Base-by-base conservation (phyloP, 2,329 filamentous ascomycete species). In the Phialocephala sp. region DNA sequence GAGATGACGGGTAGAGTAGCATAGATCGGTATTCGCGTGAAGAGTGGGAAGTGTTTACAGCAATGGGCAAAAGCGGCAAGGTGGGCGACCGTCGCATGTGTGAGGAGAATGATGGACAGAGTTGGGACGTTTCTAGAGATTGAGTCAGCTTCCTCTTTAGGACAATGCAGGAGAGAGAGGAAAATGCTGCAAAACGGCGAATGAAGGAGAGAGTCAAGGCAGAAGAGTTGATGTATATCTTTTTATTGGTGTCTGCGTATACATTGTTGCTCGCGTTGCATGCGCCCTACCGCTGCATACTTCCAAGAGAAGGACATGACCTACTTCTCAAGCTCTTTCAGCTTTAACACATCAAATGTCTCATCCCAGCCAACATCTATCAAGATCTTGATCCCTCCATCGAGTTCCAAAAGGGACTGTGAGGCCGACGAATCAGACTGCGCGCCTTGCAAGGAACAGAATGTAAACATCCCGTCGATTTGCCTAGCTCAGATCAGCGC, bases 311-410 rank as follows among this genome's bases (percentile, higher is more conserved):
- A 67, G 66, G 67, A 67, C 56, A 64, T 50, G 61, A 76, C 84
- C 71, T 85, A 96, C 91, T 93, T 95, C 80, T 98, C 94, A 67
- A 99, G 86, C 79, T 95, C 92, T 73, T 89, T 89, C 60, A 99
- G 87, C 82, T 92, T 91, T 68, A 87, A 86, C 37, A 88, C 87
- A 76, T 97, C 91, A 77, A 99, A 98, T 1, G 87, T 86, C 77
- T 97, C 93, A 77, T 98, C 94, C 95, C 95, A 99, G 66, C 95
- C 95, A 54, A 97, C 90, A 76, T 97, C 94, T 43, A 99, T 88
- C 62, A 99, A 85, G 60, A 99, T 88, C 79, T 98, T 98, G 80
- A 99, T 91, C 66, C 94, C 95, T 70, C 94, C 94, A 81, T 99
- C 95, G 63, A 99, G 90, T 82, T 98, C 94, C 57, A 99, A 83